phyloP scores from a whole-genome alignment of 2,329 filamentous ascomycete species.

The Colletotrichum filicis region DNA sequence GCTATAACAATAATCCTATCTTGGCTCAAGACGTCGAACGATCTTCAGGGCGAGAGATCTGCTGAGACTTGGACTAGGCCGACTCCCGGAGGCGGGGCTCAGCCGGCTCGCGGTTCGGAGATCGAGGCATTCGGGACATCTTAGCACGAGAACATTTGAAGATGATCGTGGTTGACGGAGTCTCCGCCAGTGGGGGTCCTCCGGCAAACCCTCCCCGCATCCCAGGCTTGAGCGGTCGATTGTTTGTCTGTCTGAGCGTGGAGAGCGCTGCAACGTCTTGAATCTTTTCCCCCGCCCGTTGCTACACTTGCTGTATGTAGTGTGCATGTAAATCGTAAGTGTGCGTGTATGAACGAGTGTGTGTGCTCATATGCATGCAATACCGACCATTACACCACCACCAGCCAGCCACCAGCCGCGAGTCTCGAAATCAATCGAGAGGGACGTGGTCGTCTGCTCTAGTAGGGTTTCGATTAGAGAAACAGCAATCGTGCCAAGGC shows the following conservation, averaged over 20 bases:
- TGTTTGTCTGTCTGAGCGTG: not conserved
- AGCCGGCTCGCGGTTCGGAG: conserved; percentile 10
- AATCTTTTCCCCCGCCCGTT: not conserved
- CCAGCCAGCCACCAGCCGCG: not conserved
- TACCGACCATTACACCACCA: not conserved
- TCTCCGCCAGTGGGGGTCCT: not conserved
- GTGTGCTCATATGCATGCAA: not conserved
- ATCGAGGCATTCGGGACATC: conserved; percentile 12
- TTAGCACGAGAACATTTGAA: conserved; percentile 1
- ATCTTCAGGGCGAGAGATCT: not conserved
- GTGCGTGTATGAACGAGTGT: not conserved
- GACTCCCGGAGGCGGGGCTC: not conserved
- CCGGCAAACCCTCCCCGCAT: not conserved
- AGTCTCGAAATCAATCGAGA: not conserved
- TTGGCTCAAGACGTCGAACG: not conserved
- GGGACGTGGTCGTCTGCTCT: not conserved
- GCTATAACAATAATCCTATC: not conserved
- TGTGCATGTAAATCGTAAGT: not conserved
- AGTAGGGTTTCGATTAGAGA: not conserved
- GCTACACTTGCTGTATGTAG: not conserved
- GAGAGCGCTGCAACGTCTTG: not conserved
- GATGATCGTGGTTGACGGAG: not conserved
- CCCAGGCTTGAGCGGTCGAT: not conserved
- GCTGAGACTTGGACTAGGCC: not conserved
- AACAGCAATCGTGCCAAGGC: conserved; percentile 14